A percentile compares a stretch with the other conserved stretches of the same genome.
Evolutionary conservation across 805 yeast genomes (phyloP).

Genomic region (Candida gorgasii): DNA sequence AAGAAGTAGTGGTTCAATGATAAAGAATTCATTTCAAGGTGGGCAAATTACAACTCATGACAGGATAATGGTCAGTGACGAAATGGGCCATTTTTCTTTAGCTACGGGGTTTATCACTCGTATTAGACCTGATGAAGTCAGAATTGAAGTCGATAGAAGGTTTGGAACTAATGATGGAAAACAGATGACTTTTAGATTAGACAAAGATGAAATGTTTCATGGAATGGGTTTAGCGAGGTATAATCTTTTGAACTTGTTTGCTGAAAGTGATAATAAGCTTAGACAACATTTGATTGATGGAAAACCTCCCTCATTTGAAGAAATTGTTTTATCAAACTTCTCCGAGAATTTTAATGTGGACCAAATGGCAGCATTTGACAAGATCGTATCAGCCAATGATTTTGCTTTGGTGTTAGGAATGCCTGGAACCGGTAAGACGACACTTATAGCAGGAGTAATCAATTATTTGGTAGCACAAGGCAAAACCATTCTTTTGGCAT

Average conservation of each 20-base stretch:
- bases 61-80: constrained; percentile 74
- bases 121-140: constrained; percentile 44
- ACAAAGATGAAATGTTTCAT: constrained; percentile 73
- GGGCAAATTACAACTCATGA: constrained; percentile 62
- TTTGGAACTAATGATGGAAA: constrained; percentile 24
- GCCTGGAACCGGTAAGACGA: constrained; percentile 87
- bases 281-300: constrained; percentile 56
- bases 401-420: constrained; percentile 86
- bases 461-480: constrained; percentile 56
- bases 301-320: constrained; percentile 45
- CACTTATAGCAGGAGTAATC: constrained; percentile 79
- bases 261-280: constrained; percentile 46
- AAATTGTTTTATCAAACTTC: constrained; percentile 15
- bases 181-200: constrained; percentile 62
- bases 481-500: constrained; percentile 73
- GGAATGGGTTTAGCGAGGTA: constrained; percentile 76
- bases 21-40: constrained; percentile 22
- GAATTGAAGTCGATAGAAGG: constrained; percentile 55
- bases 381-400: constrained; percentile 65
- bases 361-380: constrained; percentile 68
- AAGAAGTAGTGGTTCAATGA: constrained; percentile 25
- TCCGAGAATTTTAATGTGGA: constrained; percentile 57
- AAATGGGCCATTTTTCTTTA: constrained; percentile 71
- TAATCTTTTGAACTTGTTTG: constrained; percentile 70
- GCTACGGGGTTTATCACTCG: constrained; percentile 59